Evolutionary conservation across 2,329 filamentous ascomycete genomes (phyloP), one percentile per base, ranked within the genome.

Genomic region (Beauveria scarabaeidicola): DNA sequence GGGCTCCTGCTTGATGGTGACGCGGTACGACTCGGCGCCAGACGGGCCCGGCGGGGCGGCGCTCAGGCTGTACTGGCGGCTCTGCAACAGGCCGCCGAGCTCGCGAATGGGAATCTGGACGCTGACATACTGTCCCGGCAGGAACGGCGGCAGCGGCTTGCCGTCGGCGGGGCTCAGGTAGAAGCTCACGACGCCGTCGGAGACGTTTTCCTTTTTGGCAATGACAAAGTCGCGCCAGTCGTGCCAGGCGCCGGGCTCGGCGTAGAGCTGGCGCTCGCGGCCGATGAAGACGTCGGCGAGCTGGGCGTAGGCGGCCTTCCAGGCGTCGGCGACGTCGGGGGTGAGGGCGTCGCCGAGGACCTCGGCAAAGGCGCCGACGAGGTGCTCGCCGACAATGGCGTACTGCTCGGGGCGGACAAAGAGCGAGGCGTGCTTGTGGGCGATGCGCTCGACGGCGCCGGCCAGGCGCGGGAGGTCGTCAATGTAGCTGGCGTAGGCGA

Each of bases 341-440:
- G 87, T 91, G 60, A 88, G 77, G 1, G 83, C 87, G 41, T 80
- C 79, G 1, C 88, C 88, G 0, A 92, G 79, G 0, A 91, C 83
- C 38, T 80, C 70, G 13, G 80, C 81, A 73, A 92, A 87, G 1
- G 88, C 86, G 52, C 78, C 80, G 19, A 92, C 77, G 1, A 92
- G 78, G 69, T 85, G 79, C 63, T 82, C 79, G 46, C 86, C 89
- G 2, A 92, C 88, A 36, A 90, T 80, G 56, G 77, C 73, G 69
- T 92, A 92, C 57, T 91, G 85, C 23, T 85, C 86, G 0, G 88
- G 79, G 63, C 77, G 74, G 67, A 92, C 81, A 68, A 82, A 83
- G n/a, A 92, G 78, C 1, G 83, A 87, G 25, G 80, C 87, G 68
- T 92, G 89, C 74, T 91, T 91, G 67, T 91, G 83, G 60, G 85